Conservation (phyloP, 805 yeast species). For the Torulaspora indica region DNA sequence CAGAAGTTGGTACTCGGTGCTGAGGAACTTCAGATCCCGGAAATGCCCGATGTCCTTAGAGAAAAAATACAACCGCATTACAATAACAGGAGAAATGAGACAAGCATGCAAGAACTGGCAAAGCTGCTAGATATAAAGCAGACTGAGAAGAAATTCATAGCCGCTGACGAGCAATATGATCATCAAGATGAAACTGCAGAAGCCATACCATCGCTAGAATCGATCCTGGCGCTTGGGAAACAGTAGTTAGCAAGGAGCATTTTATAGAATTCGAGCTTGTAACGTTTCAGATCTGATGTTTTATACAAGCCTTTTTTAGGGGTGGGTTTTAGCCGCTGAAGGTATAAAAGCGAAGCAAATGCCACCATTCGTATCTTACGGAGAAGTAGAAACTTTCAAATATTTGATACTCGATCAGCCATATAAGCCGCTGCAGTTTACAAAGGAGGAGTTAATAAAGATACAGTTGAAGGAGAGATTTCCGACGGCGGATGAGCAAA, state of each 20-base stretch:
- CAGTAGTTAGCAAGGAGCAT: neutral
- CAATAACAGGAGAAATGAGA: conserved; percentile 7
- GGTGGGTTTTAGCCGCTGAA: neutral
- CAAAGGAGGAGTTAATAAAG: conserved; percentile 26
- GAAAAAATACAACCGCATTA: conserved; percentile 21
- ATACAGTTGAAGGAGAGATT: conserved; percentile 30
- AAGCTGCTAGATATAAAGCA: conserved; percentile 23
- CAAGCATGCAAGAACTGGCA: conserved; percentile 10
- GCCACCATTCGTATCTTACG: too few species aligned
- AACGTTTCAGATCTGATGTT: too few species aligned
- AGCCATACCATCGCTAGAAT: conserved; percentile 23
- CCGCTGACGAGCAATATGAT: conserved; percentile 11
- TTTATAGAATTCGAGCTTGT: neutral
- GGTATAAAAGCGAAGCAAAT: neutral
- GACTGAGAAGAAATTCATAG: neutral
- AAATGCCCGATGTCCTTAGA: conserved; percentile 23
- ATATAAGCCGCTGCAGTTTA: too few species aligned
- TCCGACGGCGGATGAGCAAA: conserved; percentile 34
- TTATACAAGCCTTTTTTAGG: neutral
- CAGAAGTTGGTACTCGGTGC: conserved; percentile 19
- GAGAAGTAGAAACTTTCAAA: too few species aligned
- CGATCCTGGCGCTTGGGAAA: conserved; percentile 21
- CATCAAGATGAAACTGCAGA: conserved; percentile 12
- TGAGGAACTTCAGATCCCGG: conserved; percentile 28
- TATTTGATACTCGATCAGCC: too few species aligned